Evolutionary conservation across 1,139 yeast species (phyloP), one percentile per base, ranked within the genome.

Genomic region (Hyphopichia burtonii): DNA sequence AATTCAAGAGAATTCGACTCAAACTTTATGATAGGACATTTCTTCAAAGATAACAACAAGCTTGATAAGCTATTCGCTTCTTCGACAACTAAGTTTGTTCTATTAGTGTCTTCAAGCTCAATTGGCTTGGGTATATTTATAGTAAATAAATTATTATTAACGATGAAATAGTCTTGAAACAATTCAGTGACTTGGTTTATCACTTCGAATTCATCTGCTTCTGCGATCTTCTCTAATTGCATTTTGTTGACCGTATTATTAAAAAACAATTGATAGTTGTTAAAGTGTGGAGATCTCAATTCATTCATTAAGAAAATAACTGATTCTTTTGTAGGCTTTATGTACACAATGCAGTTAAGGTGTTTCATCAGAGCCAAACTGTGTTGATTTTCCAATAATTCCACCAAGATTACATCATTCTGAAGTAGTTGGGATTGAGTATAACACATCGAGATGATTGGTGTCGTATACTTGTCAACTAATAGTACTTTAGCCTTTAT

Each of bases 361-460:
- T 91, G 96, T 46, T 94, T 81, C 86, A 93, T 71, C 10, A 52
- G 71, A 43, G 80, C 80, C 51, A 91, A 89, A 33, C 89, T 71
- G 30, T 68, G 61, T n/a, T 67, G 63, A 53, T 87, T 88, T 40
- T 68, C 74, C 10, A 73, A 82, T 82, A 52, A 82, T 44, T 90
- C 97, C 37, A 90, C 82, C 40, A 93, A 71, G 46, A 88, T 89
- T 17, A 93, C 80, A 48, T 91, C 96, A 51, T 87, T 80, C 49
- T 85, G 82, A 38, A 93, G 74, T 40, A 93, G 73, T 49, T 84
- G 86, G 5, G 95, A 83, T 61, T 94, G 99, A 2, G 96, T 86
- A 35, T 95, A 80, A 51, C 86, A 81, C 77, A 93, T 76, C 14
- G 97, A 89, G 18, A 94, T 80, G 23, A 90, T 80, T 0, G 90